These are phyloP conservation scores for Aulographum hederae DNA, from an alignment of 2,329 filamentous ascomycete species.

Conservation along the genomic window DNA sequence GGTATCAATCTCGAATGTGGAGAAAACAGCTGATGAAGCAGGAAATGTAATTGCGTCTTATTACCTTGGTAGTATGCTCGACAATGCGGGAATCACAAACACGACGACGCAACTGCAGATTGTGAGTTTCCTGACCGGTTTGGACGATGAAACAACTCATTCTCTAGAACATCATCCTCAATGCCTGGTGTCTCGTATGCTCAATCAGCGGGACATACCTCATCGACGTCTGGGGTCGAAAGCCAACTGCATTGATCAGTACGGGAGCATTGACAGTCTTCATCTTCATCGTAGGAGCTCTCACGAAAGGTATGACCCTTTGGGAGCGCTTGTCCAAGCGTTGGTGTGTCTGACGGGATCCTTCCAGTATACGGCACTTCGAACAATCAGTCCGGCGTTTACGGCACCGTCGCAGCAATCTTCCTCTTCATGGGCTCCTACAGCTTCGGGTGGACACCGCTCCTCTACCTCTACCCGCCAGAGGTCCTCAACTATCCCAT, in stretches of 20 bases:
- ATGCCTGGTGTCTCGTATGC: conserved; percentile 28
- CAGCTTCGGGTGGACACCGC: conserved; percentile 30
- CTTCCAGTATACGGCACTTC: neutral
- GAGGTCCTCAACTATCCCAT: conserved; percentile 32
- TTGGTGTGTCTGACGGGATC: too few species aligned
- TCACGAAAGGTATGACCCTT: neutral
- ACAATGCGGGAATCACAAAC: conserved; percentile 27
- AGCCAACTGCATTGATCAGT: conserved; percentile 22
- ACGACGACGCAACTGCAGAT: conserved; percentile 24
- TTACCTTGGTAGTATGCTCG: conserved; percentile 24
- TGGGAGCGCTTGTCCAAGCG: neutral
- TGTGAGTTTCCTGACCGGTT: conserved; percentile 8
- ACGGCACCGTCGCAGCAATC: conserved; percentile 28
- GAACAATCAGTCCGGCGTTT: conserved; percentile 13
- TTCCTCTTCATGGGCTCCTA: conserved; percentile 35
- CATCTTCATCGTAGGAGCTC: neutral
- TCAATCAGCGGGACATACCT: conserved; percentile 25
- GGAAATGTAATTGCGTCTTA: conserved; percentile 24
- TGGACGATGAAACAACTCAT: too few species aligned
- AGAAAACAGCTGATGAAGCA: too few species aligned
- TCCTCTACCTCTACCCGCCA: conserved; percentile 29
- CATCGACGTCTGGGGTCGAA: conserved; percentile 24
- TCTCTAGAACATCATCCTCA: conserved; percentile 30
- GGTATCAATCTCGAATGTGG: too few species aligned
- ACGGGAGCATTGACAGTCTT: neutral